A percentile compares a stretch with the other conserved stretches of the same genome.
Conservation (phyloP, 2,329 filamentous ascomycete genomes). For the Stachybotrys echinatus region DNA sequence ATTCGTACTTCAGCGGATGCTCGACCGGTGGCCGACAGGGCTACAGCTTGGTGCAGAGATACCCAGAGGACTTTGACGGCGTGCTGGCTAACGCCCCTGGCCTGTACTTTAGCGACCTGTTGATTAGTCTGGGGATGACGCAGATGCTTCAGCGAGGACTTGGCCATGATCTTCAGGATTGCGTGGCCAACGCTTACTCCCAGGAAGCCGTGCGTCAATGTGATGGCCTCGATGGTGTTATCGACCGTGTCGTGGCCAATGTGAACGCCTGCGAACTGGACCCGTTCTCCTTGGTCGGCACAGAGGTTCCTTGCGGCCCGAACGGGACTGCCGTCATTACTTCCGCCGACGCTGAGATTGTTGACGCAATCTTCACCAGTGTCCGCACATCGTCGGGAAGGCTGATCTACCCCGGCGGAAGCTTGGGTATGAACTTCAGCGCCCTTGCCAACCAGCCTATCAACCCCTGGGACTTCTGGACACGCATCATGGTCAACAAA, state of each 20-base stretch:
- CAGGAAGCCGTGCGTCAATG: background rate
- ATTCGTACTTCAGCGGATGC: background rate
- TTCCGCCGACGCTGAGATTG: slow-evolving; percentile 47
- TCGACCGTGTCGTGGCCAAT: background rate
- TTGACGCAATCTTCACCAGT: slow-evolving; percentile 25
- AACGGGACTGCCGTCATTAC: slow-evolving; percentile 31
- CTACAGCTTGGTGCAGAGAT: background rate
- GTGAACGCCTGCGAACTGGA: background rate
- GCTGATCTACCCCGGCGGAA: background rate
- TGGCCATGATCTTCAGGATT: background rate
- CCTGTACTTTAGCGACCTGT: background rate
- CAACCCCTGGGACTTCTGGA: background rate
- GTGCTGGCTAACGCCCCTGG: background rate
- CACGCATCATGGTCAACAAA: background rate
- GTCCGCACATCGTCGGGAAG: background rate
- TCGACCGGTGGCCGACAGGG: background rate
- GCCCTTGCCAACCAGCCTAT: background rate
- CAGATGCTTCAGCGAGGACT: background rate
- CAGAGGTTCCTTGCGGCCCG: background rate
- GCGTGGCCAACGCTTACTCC: background rate
- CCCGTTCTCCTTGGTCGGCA: background rate
- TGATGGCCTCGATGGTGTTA: background rate
- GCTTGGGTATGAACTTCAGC: background rate
- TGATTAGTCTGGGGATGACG: background rate
- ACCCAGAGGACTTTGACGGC: background rate